phyloP scores from a whole-genome alignment of 1,284 basidiomycete genomes.

The Cryptococcus sp. region DNA sequence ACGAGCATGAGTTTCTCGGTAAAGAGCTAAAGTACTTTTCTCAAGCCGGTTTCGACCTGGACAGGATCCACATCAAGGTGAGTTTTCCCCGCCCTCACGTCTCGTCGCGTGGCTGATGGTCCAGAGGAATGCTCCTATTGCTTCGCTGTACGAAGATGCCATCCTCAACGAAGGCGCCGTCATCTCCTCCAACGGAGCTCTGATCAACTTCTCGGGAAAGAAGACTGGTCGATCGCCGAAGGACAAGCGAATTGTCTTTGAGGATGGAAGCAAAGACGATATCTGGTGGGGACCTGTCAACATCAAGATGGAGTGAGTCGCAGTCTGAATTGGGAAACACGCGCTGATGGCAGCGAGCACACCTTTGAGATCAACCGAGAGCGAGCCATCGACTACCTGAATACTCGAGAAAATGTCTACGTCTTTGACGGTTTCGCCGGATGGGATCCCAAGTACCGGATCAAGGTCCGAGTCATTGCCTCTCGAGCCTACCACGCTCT shows the following conservation, averaged over 20 bases:
- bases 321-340: background rate
- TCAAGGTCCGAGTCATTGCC: slow-evolving; percentile 99
- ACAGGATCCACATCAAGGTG: slow-evolving; percentile 49
- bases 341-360: slow-evolving; percentile 56
- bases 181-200: slow-evolving; percentile 89
- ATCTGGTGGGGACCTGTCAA: slow-evolving; percentile 99
- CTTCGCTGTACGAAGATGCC: slow-evolving; percentile 96
- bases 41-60: slow-evolving; percentile 96
- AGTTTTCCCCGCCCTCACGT: slow-evolving; percentile 13
- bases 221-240: slow-evolving; percentile 98
- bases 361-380: slow-evolving; percentile 99
- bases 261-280: slow-evolving; percentile 94
- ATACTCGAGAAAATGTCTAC: slow-evolving; percentile 98
- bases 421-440: slow-evolving; percentile 98
- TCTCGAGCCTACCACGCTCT: slow-evolving; percentile 98
- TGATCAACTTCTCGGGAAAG: slow-evolving; percentile 99
- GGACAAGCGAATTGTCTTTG: slow-evolving; percentile 99
- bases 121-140: slow-evolving; percentile 92
- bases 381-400: slow-evolving; percentile 98
- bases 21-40: slow-evolving; percentile 96
- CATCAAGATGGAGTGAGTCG: slow-evolving; percentile 94
- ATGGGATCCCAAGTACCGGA: slow-evolving; percentile 91
- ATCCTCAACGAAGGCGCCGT: slow-evolving; percentile 97
- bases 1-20: slow-evolving; percentile 59
- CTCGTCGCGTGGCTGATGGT: slow-evolving; percentile 8